Evolutionary conservation across 805 yeast species (phyloP), one percentile per base, ranked within the genome.

Genomic region (Candida insectorum): DNA sequence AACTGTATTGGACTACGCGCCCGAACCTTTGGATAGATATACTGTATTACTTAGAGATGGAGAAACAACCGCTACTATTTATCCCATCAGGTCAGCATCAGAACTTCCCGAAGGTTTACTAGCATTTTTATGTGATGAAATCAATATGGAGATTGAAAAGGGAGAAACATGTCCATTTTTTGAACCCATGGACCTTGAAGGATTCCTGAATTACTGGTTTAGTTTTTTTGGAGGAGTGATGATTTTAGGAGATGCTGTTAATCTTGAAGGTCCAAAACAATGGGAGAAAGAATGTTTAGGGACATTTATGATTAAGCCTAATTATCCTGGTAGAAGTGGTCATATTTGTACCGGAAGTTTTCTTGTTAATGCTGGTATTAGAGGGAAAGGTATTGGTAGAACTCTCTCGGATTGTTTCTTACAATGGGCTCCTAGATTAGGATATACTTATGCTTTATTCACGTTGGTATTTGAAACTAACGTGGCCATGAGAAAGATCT

Each of bases 281-380:
- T 89, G 97, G 96, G 94, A 88, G 40, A 86, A 85, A 48, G 89
- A 83, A 52, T 91, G 97, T 54, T 65, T 93, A 29, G 98, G 97
- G 0, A 75, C 89, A 2, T 88, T 91, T 52, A 80, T 73, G 53
- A 71, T 91, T 40, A 83, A 83, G 44, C 93, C 97, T 2, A 84
- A 86, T 49, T 91, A 81, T 52, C 96, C 97, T 0, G 97, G 97
- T 2, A 67, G 97, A 28, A 82, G 93, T 13, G 79, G 95, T 0
- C 97, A 91, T 52, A 81, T 93, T n/a, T 88, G 95, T 48, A 85
- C 95, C 0, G 95, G 86, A 2, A 81, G 82, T 14, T 84, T 91
- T 47, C 62, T 91, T 22, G 97, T 91, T 2, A 88, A 91, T 57
- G 93, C 95, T 4, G 95, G 95, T 44, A 86, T 86, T 46, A 67